Evolutionary conservation across 441 rosid genomes (phyloP), one percentile per base, ranked within the genome.

Genomic region (Gossypium trilobum): DNA sequence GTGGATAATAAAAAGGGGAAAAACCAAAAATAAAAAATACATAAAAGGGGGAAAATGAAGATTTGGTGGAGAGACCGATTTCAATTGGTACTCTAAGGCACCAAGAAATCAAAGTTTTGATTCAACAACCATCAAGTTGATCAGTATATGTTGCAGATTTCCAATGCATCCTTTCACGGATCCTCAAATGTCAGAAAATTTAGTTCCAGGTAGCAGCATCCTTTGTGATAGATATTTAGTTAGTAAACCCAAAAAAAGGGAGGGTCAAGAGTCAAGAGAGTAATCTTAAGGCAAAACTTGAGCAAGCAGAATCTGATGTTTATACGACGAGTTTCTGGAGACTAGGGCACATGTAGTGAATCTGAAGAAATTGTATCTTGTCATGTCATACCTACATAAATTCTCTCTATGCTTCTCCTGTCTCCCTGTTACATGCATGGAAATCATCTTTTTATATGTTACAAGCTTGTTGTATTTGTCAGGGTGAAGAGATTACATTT

Each of bases 401-500:
- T 17, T 63, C 1, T 63, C 25, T 36, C 0, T 63, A n/a, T 17
- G 17, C 20, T 1, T 65, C 36, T 65, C 36, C 2, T 42, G 14
- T 58, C 27, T 55, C 50, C 52, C 20, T 67, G 14, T 69, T 59
- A 8, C 29, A 6, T 68, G 52, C 72, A 27, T 65, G 46, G 56
- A 56, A 62, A 62, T 70, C 74, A 19, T 68, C 25, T 62, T 20
- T 3, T 25, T 64, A 25, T 33, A 44, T 75, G 50, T 27, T 31
- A 70, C 46, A 54, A 72, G 74, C 61, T 68, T 59, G 74, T 23
- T 59, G 16, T 27, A 22, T 78, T 50, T 58, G 70, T 77, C 88
- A 95, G 99, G 95, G 88, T 46, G 95, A 95, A 74, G 99, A 95
- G 86, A 70, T 91, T 82, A 92, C 99, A 61, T 95, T 95, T 84